Evolutionary conservation across 768 basidiomycete genomes (phyloP).

Genomic region (Mycena galopus): DNA sequence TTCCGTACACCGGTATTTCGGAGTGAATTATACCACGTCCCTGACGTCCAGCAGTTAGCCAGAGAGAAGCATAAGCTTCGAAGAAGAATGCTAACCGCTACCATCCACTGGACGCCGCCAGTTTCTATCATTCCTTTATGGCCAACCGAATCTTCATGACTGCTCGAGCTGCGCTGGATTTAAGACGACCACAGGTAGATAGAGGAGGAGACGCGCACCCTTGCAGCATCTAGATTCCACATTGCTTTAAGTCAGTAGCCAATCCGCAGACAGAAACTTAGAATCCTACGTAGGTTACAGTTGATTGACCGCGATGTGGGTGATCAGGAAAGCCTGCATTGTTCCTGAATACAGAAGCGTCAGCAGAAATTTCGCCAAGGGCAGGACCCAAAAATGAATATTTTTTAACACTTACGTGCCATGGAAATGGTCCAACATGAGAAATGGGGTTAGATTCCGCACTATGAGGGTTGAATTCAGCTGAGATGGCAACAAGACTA

Average conservation of each 20-base stretch:
- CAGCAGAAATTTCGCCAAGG: background rate
- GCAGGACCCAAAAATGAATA: background rate
- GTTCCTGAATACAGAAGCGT: conserved; percentile 54
- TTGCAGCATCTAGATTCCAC: conserved; percentile 67
- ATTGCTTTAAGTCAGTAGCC: background rate
- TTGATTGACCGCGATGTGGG: conserved; percentile 91
- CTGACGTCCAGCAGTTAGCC: conserved; percentile 37
- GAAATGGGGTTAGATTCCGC: conserved; percentile 89
- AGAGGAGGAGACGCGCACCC: conserved; percentile 58
- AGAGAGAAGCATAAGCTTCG: background rate
- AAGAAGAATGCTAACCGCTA: conserved; percentile 11
- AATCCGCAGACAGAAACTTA: too few relatives aligned
- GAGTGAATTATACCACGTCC: conserved; percentile 84
- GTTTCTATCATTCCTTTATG: conserved; percentile 81
- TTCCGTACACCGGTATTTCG: conserved; percentile 87
- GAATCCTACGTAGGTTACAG: conserved; percentile 74
- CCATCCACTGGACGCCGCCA: conserved; percentile 98
- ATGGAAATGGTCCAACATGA: conserved; percentile 91
- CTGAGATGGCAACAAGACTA: background rate
- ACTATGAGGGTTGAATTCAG: conserved; percentile 46
- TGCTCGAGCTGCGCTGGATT: conserved; percentile 62
- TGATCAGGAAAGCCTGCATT: conserved; percentile 82
- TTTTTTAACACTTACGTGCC: conserved; percentile 64
- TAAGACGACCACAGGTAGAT: background rate
- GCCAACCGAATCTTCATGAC: conserved; percentile 93